phyloP scores from a whole-genome alignment of 345 rosid species.

The Eucalyptus decipiens region DNA sequence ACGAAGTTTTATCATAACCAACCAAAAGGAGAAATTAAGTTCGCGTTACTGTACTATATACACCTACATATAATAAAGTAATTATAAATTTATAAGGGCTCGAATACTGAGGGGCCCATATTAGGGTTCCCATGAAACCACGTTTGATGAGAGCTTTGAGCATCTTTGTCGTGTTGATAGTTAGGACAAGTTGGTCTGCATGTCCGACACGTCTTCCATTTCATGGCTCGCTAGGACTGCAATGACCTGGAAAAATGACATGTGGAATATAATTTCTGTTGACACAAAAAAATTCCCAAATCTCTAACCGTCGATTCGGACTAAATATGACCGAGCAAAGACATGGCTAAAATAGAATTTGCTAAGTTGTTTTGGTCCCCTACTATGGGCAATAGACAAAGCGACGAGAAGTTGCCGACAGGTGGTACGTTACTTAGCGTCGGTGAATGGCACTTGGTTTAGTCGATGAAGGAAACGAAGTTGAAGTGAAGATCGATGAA shows the following conservation, averaged over 20 bases:
- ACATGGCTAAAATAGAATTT: not conserved
- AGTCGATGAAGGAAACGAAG: not conserved
- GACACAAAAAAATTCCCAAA: not conserved
- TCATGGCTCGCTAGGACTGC: not conserved
- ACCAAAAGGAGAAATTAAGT: not conserved
- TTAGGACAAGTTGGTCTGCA: not conserved
- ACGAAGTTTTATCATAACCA: not conserved
- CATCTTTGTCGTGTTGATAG: not conserved
- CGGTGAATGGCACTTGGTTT: not conserved
- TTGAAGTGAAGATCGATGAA: not conserved
- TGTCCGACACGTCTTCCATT: not conserved
- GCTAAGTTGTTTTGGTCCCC: not conserved
- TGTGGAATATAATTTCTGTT: not conserved
- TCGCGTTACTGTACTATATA: not conserved
- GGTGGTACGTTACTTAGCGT: not conserved
- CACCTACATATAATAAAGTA: not conserved
- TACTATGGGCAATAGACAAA: not conserved
- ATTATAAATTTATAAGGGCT: not conserved
- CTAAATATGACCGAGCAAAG: not conserved
- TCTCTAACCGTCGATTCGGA: not conserved
- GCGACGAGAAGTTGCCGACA: not conserved
- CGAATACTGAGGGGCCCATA: not conserved
- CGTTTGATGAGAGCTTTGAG: not conserved
- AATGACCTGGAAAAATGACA: not conserved
- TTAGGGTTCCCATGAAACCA: not conserved